Evolutionary conservation across 2,329 filamentous ascomycete genomes (phyloP).

Genomic region (Ascochyta rabiei): DNA sequence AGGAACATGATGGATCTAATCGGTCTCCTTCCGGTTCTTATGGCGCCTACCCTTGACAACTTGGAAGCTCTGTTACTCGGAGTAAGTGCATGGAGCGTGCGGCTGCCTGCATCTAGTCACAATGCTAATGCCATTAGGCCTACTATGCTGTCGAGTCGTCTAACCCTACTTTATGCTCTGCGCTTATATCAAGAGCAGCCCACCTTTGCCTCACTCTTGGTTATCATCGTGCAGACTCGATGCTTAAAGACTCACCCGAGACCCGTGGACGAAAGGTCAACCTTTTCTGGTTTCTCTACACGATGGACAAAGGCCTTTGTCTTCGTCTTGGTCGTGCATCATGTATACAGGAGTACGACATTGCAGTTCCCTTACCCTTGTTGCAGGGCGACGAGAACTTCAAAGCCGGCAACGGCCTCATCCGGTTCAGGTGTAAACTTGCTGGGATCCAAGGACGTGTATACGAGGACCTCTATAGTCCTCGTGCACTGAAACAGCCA

Average conservation of each 20-base stretch:
- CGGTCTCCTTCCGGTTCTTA: conserved; percentile 38
- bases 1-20: conserved; percentile 37
- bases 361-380: conserved; percentile 27
- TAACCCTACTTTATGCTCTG: conserved; percentile 43
- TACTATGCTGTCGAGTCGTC: conserved; percentile 45
- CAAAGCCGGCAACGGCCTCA: conserved; percentile 15
- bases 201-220: conserved; percentile 45
- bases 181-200: conserved; percentile 46
- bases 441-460: conserved; percentile 39
- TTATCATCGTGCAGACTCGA: conserved; percentile 35
- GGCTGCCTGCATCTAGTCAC: not conserved
- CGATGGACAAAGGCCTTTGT: conserved; percentile 47
- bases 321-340: conserved; percentile 46
- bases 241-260: conserved; percentile 11
- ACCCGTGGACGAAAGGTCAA: conserved; percentile 15
- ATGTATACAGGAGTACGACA: conserved; percentile 43
- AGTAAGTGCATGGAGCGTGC: not conserved
- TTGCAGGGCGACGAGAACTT: conserved; percentile 16
- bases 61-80: conserved; percentile 46
- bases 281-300: conserved; percentile 49
- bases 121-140: conserved; percentile 13
- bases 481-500: conserved; percentile 22
- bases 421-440: conserved; percentile 7
- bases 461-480: conserved; percentile 46
- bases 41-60: conserved; percentile 41